Base-by-base conservation (phyloP, 2,329 filamentous ascomycete genomes). In the Claviceps arundinis region DNA sequence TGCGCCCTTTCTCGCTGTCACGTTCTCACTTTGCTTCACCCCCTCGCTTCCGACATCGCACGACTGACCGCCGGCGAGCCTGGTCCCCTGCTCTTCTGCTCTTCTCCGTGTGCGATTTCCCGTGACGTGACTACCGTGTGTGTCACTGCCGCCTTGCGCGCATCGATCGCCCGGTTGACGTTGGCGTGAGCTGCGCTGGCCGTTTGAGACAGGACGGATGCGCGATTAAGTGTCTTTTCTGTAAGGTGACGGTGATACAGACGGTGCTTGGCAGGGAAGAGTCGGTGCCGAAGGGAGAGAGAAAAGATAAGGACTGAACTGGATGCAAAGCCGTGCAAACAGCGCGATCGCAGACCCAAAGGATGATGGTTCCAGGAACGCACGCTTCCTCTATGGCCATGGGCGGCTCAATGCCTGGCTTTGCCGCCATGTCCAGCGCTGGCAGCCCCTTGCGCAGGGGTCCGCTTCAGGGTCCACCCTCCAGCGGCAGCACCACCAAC, bases 361-460 rank as follows among this genome's bases (percentile, higher is more conserved):
- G 47, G 55, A 66, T 66, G 64, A 64, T 69, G 64, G 57, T 67
- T 60, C 64, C 65, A 58, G 62, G 62, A 59, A 51, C 61, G 52
- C 59, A 59, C 40, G 34, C 55, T 43, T 52, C 60, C 53, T 48
- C 22, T 14, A 26, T 37, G 24, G 19, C 49, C 30, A 24, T 43
- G 49, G 19, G 38, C 19, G 16, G 38, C 17, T 34, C 49, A 30
- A 47, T 26, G 50, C 22, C 43, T 24, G 49, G 49, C 13, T 37
- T 19, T 17, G 41, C 41, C 41, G 38, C 30, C 30, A 34, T 34
- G 30, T 34, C 30, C 42, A 24, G 43, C 47, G 38, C 48, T 37
- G 43, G 50, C 16, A 17, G 34, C 47, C 42, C 45, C 46, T 42
- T n/a, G 30, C 9, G 30, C 9, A 34, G 30, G 30, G 30, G 30